Evolutionary conservation across 2,329 filamentous ascomycete genomes (phyloP).

Genomic region (Cadophora luteo-olivacea): DNA sequence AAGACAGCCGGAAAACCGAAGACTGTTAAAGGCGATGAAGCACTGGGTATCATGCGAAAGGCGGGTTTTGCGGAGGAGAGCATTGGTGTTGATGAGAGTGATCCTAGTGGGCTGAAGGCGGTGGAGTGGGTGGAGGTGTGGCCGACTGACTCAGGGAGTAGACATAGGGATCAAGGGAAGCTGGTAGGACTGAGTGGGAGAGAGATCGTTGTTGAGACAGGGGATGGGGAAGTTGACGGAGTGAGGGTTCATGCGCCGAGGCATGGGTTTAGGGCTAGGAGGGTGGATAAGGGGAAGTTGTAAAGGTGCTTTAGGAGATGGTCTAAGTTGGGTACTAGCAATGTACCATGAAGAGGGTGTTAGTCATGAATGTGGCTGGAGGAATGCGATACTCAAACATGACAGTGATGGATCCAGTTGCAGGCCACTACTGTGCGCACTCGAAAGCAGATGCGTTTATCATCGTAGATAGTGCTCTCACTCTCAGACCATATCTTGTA

Average conservation of each 20-base stretch:
- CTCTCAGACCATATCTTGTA: no score
- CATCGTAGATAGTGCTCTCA: no score
- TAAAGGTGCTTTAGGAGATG: slow-evolving; percentile 15
- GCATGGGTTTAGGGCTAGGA: slow-evolving; percentile 59
- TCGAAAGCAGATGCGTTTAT: no score
- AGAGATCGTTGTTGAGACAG: slow-evolving; percentile 65
- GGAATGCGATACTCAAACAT: no score
- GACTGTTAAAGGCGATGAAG: slow-evolving; percentile 60
- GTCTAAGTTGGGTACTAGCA: background rate
- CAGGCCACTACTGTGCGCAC: no score
- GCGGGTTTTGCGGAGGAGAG: slow-evolving; percentile 55
- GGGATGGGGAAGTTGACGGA: slow-evolving; percentile 48
- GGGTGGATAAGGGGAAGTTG: slow-evolving; percentile 24
- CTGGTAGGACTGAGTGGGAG: slow-evolving; percentile 58
- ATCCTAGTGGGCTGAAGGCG: slow-evolving; percentile 58
- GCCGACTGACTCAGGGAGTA: slow-evolving; percentile 67
- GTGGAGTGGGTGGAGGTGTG: slow-evolving; percentile 62
- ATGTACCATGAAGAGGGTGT: background rate
- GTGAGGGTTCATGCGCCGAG: slow-evolving; percentile 67
- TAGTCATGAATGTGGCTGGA: no score
- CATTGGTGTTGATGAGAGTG: slow-evolving; percentile 52
- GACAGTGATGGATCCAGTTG: no score
- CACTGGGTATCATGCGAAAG: slow-evolving; percentile 53
- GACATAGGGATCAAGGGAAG: slow-evolving; percentile 62
- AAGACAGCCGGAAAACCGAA: slow-evolving; percentile 47